phyloP scores from a whole-genome alignment of 2,329 filamentous ascomycete species.

The Penicillium oxalicum region DNA sequence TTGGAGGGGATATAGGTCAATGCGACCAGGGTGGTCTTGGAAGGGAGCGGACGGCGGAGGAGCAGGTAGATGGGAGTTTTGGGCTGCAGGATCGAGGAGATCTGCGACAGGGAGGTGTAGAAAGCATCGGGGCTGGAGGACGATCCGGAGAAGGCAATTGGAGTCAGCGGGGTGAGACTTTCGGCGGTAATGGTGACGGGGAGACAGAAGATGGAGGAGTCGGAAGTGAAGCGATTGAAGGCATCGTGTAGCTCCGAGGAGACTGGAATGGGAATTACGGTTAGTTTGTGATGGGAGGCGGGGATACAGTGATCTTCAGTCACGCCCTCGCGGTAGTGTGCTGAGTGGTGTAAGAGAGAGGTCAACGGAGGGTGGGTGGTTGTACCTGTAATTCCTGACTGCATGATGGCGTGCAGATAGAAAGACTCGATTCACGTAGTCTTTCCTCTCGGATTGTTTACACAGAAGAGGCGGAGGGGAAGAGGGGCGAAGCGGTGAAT shows the following conservation, averaged over 20 bases:
- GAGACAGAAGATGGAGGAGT: constrained; percentile 40
- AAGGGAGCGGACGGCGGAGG: constrained; percentile 44
- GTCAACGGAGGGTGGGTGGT: not conserved
- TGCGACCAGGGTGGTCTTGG: constrained; percentile 39
- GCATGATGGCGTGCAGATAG: constrained; percentile 31
- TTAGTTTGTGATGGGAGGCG: constrained; percentile 1
- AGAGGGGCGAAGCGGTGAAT: constrained; percentile 21
- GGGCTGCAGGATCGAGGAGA: constrained; percentile 49
- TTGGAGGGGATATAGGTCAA: constrained; percentile 59
- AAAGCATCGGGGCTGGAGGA: constrained; percentile 42
- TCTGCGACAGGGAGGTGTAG: constrained; percentile 45
- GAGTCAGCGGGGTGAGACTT: constrained; percentile 35
- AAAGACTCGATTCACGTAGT: not conserved
- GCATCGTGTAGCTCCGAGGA: constrained; percentile 44
- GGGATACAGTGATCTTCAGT: not conserved
- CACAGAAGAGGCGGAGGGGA: constrained; percentile 10
- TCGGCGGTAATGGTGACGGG: constrained; percentile 44
- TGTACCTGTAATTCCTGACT: constrained; percentile 46
- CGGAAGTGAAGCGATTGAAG: constrained; percentile 40
- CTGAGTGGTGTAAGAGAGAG: not conserved
- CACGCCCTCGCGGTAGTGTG: not conserved
- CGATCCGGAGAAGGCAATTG: constrained; percentile 35
- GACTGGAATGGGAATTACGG: constrained; percentile 23
- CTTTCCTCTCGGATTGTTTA: constrained; percentile 13
- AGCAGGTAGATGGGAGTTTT: constrained; percentile 57